These are phyloP conservation scores for Phytophthora melonis DNA, from an alignment of 352 stramenopile genomes.

Conservation along the genomic window DNA sequence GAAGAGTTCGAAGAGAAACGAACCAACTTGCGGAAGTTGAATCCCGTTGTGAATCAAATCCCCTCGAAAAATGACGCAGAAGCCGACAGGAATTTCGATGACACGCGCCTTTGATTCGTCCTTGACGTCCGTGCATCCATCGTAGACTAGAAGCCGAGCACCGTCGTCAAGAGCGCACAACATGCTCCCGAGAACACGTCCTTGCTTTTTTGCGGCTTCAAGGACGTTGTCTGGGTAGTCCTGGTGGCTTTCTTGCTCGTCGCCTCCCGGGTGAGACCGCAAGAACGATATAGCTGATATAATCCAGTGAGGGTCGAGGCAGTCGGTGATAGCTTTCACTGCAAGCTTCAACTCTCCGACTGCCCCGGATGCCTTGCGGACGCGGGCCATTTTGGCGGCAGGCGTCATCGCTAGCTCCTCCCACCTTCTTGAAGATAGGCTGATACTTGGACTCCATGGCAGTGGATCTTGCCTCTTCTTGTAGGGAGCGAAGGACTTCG, in stretches of 20 bases:
- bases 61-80: constrained; percentile 13
- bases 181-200: neutral
- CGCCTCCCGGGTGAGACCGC: neutral
- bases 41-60: constrained; percentile 4
- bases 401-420: neutral
- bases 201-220: neutral
- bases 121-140: constrained; percentile 1
- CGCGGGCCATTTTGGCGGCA: neutral
- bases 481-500: no score
- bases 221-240: neutral
- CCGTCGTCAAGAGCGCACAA: neutral
- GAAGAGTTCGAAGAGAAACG: neutral
- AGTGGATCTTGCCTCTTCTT: neutral
- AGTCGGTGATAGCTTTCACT: neutral
- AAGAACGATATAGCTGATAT: neutral
- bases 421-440: neutral
- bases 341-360: neutral
- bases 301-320: neutral
- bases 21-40: neutral
- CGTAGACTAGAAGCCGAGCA: neutral
- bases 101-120: neutral
- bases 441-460: neutral
- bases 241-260: neutral
- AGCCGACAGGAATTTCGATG: constrained; percentile 1
- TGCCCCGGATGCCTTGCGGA: neutral